A percentile compares a stretch with the other conserved stretches of the same genome.
phyloP scores from a whole-genome alignment of 352 stramenopile genomes.

The Phytophthora rubi region DNA sequence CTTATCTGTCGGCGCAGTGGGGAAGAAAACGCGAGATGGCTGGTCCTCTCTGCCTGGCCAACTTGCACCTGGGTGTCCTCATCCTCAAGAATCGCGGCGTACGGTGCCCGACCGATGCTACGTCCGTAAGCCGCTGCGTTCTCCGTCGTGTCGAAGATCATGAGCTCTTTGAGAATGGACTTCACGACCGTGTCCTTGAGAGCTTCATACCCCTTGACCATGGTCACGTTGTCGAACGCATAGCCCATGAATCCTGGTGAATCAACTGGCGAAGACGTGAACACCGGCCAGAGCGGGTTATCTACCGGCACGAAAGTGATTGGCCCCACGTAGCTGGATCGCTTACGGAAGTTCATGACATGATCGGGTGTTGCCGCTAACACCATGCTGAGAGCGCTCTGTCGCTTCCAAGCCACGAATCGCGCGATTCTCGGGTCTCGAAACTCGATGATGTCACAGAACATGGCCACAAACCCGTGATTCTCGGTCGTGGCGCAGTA shows the following conservation, averaged over 20 bases:
- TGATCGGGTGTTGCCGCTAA: slow-evolving; percentile 61
- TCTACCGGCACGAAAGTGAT: slow-evolving; percentile 76
- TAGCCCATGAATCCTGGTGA: slow-evolving; percentile 74
- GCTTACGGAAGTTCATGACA: slow-evolving; percentile 66
- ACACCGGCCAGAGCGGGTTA: slow-evolving; percentile 74
- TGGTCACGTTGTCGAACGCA: slow-evolving; percentile 67
- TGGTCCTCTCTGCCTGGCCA: slow-evolving; percentile 22
- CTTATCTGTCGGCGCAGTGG: slow-evolving; percentile 52
- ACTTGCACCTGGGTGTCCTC: slow-evolving; percentile 19
- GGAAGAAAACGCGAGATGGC: slow-evolving; percentile 64
- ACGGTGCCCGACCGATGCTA: slow-evolving; percentile 45
- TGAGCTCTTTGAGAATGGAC: slow-evolving; percentile 77
- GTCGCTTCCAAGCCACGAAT: slow-evolving; percentile 62
- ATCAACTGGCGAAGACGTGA: slow-evolving; percentile 46
- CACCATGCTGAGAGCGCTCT: slow-evolving; percentile 70
- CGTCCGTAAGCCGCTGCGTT: slow-evolving; percentile 53
- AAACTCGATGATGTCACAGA: slow-evolving; percentile 80
- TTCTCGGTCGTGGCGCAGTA: slow-evolving; percentile 60
- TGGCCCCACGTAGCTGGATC: slow-evolving; percentile 51
- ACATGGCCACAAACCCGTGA: slow-evolving; percentile 80
- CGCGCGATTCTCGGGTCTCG: slow-evolving; percentile 55
- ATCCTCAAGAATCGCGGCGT: slow-evolving; percentile 51
- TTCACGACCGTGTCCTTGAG: slow-evolving; percentile 74
- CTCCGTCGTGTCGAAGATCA: slow-evolving; percentile 70
- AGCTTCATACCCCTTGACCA: slow-evolving; percentile 61